These are phyloP conservation scores for Cystofilobasidium bisporidii DNA, from an alignment of 768 basidiomycete genomes.

Conservation along the genomic window DNA sequence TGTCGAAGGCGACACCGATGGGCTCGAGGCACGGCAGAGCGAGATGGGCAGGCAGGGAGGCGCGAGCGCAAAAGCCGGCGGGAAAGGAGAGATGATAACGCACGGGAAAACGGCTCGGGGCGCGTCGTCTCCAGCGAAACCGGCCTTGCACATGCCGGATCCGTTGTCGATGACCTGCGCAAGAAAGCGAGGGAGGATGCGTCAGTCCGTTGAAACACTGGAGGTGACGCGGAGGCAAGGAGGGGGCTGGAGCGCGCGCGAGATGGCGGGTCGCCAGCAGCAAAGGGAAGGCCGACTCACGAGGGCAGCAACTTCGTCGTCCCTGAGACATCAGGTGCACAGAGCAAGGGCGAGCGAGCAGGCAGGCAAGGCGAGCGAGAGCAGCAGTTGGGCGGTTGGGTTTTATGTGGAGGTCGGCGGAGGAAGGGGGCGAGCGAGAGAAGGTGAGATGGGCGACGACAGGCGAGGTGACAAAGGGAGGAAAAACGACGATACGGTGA, in stretches of 20 bases:
- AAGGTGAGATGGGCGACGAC: too few species aligned
- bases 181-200: not conserved
- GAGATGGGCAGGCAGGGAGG: too few species aligned
- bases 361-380: too few species aligned
- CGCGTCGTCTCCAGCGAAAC: constrained; percentile 72
- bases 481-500: too few species aligned
- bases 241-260: not conserved
- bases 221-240: constrained; percentile 40
- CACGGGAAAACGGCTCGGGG: constrained; percentile 92
- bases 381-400: too few species aligned
- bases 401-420: too few species aligned
- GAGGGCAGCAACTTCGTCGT: constrained; percentile 57
- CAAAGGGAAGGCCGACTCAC: constrained; percentile 37
- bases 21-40: too few species aligned
- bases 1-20: too few species aligned
- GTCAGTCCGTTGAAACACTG: not conserved
- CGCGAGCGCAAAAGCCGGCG: not conserved
- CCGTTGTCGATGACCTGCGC: constrained; percentile 43
- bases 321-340: constrained; percentile 32
- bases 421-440: too few species aligned
- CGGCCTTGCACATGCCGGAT: constrained; percentile 99
- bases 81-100: constrained; percentile 38
- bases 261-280: constrained; percentile 20
- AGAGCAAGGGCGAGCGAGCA: not conserved
- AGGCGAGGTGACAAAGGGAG: too few species aligned